Evolutionary conservation across 345 rosid genomes (phyloP), one percentile per base, ranked within the genome.

Genomic region (Conringia planisiliqua): DNA sequence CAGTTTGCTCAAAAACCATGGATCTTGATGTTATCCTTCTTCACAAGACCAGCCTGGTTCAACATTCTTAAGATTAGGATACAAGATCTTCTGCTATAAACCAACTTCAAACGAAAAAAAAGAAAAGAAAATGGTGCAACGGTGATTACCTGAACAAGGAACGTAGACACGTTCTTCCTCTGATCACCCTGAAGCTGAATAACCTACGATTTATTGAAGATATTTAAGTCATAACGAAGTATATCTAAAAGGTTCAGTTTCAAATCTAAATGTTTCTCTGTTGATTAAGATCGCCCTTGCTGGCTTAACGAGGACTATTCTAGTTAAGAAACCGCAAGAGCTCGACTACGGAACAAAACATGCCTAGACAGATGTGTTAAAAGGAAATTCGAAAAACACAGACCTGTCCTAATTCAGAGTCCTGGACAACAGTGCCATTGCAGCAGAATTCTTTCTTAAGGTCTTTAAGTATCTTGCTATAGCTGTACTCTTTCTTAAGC

Each of bases 11-110:
- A 88, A 74, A 90, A 90, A 66, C 97, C 94, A 82, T 90, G 97
- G 54, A 90, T 88, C 78, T 90, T 90, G 79, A 90, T 90, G 42
- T 81, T 79, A 16, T 90, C 90, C 85, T 88, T 88, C 91, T 83
- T 87, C 89, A 90, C 90, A 70, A 90, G 83, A 54, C 89, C 93
- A 66, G 92, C 92, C 97, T 88, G 87, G 20, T 80, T 24, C 56
- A 68, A 39, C 29, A 75, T 32, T n/a, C 22, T 9, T n/a, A 44
- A 36, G 14, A 55, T 70, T 75, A 69, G 47, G 4, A 70, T 2
- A 26, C 38, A 17, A 26, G 0, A 46, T 14, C 35, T 33, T 44
- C 10, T 44, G n/a, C 65, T 46, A 35, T 4, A 66, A 66, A 33
- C 20, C 38, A 32, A 54, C 27, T 17, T 11, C 27, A 48, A 22